Percentiles rank a stretch among this genome's conserved stretches.
Conservation (phyloP, 2,329 filamentous ascomycete genomes). For the Nemania serpens region DNA sequence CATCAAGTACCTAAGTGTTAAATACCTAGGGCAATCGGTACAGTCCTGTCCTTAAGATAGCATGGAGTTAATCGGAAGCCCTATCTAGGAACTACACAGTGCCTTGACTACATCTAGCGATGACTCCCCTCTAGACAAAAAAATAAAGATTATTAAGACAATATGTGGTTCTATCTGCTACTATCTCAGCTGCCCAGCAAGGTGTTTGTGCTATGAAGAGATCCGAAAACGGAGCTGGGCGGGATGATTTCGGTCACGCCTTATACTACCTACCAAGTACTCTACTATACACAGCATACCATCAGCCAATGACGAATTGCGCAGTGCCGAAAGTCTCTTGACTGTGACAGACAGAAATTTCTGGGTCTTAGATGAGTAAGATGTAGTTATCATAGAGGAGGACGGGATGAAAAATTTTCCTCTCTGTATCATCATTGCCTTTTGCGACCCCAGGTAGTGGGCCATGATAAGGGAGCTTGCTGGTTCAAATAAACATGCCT, state of each 20-base stretch:
- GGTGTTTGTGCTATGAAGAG: constrained; percentile 16
- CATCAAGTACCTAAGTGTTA: neutral
- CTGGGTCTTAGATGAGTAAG: constrained; percentile 21
- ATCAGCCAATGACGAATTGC: constrained; percentile 34
- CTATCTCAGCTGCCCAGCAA: constrained; percentile 14
- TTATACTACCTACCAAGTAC: constrained; percentile 7
- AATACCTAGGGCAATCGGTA: no score
- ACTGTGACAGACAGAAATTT: constrained; percentile 28
- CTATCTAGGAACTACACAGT: constrained; percentile 13
- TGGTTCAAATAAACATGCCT: constrained; percentile 4
- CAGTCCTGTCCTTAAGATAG: constrained; percentile 1
- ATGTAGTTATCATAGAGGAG: constrained; percentile 19
- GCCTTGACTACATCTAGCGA: neutral
- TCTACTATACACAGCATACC: neutral
- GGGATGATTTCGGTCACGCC: constrained; percentile 25
- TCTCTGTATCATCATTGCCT: constrained; percentile 14
- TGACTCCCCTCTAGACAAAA: constrained; percentile 19
- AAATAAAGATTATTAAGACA: neutral
- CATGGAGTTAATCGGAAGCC: constrained; percentile 3
- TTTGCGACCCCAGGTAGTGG: constrained; percentile 16
- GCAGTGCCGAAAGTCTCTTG: constrained; percentile 17
- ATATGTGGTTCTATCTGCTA: neutral
- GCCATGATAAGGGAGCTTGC: constrained; percentile 6
- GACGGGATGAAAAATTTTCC: constrained; percentile 24
- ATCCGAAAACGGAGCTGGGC: constrained; percentile 39